phyloP scores from a whole-genome alignment of 1,284 basidiomycete genomes.

The Irpex sp. region DNA sequence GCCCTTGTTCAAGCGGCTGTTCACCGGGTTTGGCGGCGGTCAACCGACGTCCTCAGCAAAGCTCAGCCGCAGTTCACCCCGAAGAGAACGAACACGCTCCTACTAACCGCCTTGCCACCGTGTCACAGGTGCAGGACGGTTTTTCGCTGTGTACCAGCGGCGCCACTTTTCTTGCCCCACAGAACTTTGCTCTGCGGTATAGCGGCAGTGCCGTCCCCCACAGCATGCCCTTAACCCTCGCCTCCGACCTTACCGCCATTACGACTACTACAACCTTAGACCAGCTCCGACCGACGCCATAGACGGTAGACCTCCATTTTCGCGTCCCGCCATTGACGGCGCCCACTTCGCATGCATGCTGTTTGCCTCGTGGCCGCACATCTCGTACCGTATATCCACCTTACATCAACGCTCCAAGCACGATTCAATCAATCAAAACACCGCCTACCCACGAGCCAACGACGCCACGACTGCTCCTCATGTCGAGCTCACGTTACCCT shows the following conservation, averaged over 20 bases:
- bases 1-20: slow-evolving; percentile 25
- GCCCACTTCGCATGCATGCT: background rate
- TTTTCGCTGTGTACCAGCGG: background rate
- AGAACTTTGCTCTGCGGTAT: background rate
- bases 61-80: background rate
- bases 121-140: background rate
- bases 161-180: background rate
- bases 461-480: background rate
- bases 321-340: background rate
- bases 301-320: background rate
- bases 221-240: background rate
- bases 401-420: background rate
- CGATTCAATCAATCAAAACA: background rate
- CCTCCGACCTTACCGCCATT: background rate
- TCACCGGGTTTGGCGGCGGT: slow-evolving; percentile 17
- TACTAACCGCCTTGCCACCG: background rate
- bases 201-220: background rate
- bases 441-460: background rate
- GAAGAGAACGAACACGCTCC: background rate
- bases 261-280: background rate
- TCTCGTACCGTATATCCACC: background rate
- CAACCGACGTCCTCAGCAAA: background rate
- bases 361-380: background rate
- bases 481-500: background rate
- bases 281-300: background rate